Conservation (phyloP, 352 stramenopile genomes). For the Phytopythium delawarense region DNA sequence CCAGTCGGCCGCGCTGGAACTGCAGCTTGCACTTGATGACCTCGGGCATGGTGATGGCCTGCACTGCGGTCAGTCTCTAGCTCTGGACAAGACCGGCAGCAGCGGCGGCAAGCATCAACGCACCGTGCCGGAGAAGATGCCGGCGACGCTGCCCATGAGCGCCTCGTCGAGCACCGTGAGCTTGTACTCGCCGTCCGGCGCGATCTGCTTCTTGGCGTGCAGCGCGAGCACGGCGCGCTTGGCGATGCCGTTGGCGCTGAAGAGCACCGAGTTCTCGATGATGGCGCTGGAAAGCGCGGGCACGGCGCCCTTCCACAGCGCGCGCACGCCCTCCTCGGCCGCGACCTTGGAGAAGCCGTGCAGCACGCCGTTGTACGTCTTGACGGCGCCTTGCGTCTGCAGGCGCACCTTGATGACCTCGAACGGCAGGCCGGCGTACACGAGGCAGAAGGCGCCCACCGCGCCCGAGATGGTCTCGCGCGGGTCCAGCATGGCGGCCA, state of each 20-base stretch:
- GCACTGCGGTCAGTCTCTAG: background rate
- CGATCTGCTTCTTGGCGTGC: conserved; percentile 37
- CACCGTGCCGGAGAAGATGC: conserved; percentile 83
- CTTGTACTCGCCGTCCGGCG: conserved; percentile 39
- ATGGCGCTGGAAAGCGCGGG: conserved; percentile 84
- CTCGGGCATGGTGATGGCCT: conserved; percentile 83
- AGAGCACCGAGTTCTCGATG: conserved; percentile 89
- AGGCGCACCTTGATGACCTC: conserved; percentile 86
- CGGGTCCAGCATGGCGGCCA: conserved; percentile 52
- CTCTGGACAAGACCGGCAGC: background rate
- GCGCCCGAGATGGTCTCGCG: conserved; percentile 75
- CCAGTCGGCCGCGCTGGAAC: conserved; percentile 63
- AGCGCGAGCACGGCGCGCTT: conserved; percentile 60
- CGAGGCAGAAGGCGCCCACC: conserved; percentile 74
- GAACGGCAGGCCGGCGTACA: conserved; percentile 85
- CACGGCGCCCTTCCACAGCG: conserved; percentile 88
- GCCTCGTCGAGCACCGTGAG: conserved; percentile 81
- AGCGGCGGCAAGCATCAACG: background rate
- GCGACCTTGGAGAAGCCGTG: conserved; percentile 73
- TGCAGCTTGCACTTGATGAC: conserved; percentile 87
- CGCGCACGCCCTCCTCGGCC: conserved; percentile 56
- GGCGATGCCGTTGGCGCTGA: conserved; percentile 80
- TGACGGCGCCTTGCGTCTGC: conserved; percentile 65
- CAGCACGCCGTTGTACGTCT: conserved; percentile 55
- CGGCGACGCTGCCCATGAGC: conserved; percentile 73